Evolutionary conservation across 345 rosid species (phyloP).

Genomic region (Conringia planisiliqua): DNA sequence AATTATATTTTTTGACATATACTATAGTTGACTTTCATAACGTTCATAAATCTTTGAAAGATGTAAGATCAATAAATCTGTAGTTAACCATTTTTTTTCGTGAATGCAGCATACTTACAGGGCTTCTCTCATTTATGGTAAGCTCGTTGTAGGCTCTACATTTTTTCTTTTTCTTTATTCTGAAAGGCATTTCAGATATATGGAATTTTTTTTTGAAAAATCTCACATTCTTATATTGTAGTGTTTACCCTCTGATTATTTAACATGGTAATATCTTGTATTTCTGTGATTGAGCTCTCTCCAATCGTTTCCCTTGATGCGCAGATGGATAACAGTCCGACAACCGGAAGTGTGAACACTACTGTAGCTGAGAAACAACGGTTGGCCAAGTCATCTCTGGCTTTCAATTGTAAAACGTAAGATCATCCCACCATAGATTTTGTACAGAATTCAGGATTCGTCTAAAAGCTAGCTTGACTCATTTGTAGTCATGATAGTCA

Average conservation of each 20-base stretch:
- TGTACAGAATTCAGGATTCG: not conserved
- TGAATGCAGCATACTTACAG: constrained; percentile 91
- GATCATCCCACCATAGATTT: constrained; percentile 24
- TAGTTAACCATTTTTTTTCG: not conserved
- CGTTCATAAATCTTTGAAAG: not conserved
- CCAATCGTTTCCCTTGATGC: not conserved
- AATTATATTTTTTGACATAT: not conserved
- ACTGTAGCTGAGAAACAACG: constrained; percentile 78
- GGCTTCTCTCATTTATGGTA: constrained; percentile 99
- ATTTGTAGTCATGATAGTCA: not conserved
- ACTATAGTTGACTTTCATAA: not conserved
- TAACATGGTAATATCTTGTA: not conserved
- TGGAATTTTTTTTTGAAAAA: not conserved
- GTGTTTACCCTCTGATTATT: not conserved
- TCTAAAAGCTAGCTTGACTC: not conserved
- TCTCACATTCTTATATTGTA: not conserved
- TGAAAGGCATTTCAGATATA: not conserved
- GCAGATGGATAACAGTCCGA: constrained; percentile 97
- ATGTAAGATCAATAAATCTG: no score
- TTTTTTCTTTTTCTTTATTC: not conserved
- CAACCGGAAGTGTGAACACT: constrained; percentile 91
- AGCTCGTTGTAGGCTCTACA: constrained; percentile 32
- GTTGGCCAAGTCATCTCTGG: constrained; percentile 85
- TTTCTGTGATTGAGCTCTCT: not conserved
- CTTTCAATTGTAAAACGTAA: constrained; percentile 95